These are phyloP conservation scores for Periconia sp. DNA, from an alignment of 2,329 filamentous ascomycete species.

Conservation along the genomic window DNA sequence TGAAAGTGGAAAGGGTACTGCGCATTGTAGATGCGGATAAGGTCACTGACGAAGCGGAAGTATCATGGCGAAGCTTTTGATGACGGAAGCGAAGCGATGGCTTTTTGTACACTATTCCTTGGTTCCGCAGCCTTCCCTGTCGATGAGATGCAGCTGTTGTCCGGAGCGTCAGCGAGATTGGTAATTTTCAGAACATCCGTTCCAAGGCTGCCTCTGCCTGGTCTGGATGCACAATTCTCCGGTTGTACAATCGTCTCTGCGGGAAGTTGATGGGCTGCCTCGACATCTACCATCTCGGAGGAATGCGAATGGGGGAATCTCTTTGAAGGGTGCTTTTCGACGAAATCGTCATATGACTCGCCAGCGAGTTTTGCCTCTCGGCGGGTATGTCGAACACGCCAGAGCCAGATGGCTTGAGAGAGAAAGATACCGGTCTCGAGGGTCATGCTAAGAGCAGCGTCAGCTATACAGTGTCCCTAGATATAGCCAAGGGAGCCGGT, in stretches of 20 bases:
- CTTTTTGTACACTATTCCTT: too few relatives aligned
- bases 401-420: conserved; percentile 65
- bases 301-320: conserved; percentile 28
- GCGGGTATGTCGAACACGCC: conserved; percentile 60
- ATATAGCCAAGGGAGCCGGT: neutral
- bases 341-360: conserved; percentile 63
- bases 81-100: too few relatives aligned
- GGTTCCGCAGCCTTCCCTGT: too few relatives aligned
- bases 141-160: too few relatives aligned
- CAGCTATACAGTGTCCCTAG: conserved; percentile 3
- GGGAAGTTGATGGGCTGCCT: conserved; percentile 21
- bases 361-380: conserved; percentile 58
- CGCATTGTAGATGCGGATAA: too few relatives aligned
- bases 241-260: conserved; percentile 7
- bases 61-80: too few relatives aligned
- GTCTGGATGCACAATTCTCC: too few relatives aligned
- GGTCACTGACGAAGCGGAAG: too few relatives aligned
- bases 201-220: too few relatives aligned
- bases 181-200: too few relatives aligned
- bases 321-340: conserved; percentile 30
- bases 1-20: too few relatives aligned
- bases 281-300: conserved; percentile 33
- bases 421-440: conserved; percentile 67
- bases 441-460: conserved; percentile 50
- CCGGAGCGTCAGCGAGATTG: neutral